Percentiles rank a stretch among this genome's conserved stretches.
phyloP scores from a whole-genome alignment of 495 filamentous ascomycete genomes.

The Parmelia sp. region DNA sequence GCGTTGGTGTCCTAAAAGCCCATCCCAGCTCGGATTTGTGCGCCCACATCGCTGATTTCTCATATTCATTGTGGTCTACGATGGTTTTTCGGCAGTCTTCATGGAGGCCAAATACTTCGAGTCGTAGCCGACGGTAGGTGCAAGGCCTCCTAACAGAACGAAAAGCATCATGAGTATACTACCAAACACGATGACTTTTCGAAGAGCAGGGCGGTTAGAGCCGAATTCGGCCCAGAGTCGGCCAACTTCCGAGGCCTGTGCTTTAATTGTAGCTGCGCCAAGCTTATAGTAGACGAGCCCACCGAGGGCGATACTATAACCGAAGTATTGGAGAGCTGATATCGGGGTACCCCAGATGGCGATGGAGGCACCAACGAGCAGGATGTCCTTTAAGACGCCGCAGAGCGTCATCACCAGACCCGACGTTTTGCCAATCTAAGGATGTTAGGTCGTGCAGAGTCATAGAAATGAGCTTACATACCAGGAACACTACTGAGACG shows the following conservation, averaged over 20 bases:
- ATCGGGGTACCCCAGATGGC: conserved; percentile 82
- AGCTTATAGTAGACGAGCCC: conserved; percentile 98
- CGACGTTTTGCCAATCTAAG: conserved; percentile 92
- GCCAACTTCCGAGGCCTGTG: conserved; percentile 60
- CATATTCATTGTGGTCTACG: not conserved
- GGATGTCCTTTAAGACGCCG: conserved; percentile 96
- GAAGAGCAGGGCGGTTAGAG: conserved; percentile 60
- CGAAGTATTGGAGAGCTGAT: conserved; percentile 79
- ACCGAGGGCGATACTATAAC: conserved; percentile 82
- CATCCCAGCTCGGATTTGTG: not conserved
- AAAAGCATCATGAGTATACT: conserved; percentile 57
- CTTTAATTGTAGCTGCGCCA: conserved; percentile 75
- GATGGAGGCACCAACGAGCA: conserved; percentile 86
- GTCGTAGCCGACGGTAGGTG: conserved; percentile 32
- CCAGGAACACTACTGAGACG: conserved; percentile 68
- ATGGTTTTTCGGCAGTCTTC: conserved; percentile 11
- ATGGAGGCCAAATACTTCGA: conserved; percentile 16
- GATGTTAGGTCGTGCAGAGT: not conserved
- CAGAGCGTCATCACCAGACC: conserved; percentile 94
- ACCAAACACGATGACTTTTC: conserved; percentile 67
- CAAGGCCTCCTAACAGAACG: conserved; percentile 59
- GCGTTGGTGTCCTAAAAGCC: not conserved
- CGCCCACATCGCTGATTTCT: too few relatives aligned
- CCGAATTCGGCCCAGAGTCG: conserved; percentile 85
- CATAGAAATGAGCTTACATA: conserved; percentile 35